Evolutionary conservation across 257 asterid species (phyloP).

Genomic region (Verbena officinalis): DNA sequence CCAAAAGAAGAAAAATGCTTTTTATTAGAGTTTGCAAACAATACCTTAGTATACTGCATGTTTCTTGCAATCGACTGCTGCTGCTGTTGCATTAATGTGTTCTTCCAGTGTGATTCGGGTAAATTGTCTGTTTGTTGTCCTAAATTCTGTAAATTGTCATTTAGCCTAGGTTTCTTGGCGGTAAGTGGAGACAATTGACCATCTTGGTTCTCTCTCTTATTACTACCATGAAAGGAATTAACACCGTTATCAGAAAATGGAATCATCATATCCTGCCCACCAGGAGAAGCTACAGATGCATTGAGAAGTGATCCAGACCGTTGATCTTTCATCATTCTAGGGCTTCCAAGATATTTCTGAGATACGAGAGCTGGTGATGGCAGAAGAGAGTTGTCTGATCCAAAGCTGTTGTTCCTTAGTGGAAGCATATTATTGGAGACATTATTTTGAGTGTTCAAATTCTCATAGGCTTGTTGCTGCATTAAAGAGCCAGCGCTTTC

Average conservation of each 20-base stretch:
- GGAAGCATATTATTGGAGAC: constrained; percentile 58
- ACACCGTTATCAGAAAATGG: constrained; percentile 54
- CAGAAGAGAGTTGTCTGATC: constrained; percentile 68
- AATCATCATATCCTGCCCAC: constrained; percentile 69
- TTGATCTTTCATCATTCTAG: constrained; percentile 76
- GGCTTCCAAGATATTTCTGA: constrained; percentile 65
- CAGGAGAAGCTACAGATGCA: constrained; percentile 67
- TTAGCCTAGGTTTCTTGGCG: constrained; percentile 70
- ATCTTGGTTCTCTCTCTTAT: constrained; percentile 75
- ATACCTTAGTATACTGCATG: constrained; percentile 53
- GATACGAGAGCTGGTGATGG: constrained; percentile 54
- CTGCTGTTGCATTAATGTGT: constrained; percentile 70
- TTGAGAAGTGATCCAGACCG: constrained; percentile 55
- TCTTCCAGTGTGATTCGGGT: constrained; percentile 83
- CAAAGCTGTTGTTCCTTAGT: constrained; percentile 64
- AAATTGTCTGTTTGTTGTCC: constrained; percentile 66
- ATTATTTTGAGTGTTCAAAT: constrained; percentile 53
- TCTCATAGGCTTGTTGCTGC: constrained; percentile 64
- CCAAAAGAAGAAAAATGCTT: too few species aligned
- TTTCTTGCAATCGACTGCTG: constrained; percentile 67
- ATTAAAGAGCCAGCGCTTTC: constrained; percentile 62
- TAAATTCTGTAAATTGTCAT: constrained; percentile 60
- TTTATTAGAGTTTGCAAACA: too few species aligned
- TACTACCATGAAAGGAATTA: constrained; percentile 54
- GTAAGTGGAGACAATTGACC: constrained; percentile 62